Evolutionary conservation across 202 grass and related monocot species (phyloP).

Genomic region (Setaria italica): DNA sequence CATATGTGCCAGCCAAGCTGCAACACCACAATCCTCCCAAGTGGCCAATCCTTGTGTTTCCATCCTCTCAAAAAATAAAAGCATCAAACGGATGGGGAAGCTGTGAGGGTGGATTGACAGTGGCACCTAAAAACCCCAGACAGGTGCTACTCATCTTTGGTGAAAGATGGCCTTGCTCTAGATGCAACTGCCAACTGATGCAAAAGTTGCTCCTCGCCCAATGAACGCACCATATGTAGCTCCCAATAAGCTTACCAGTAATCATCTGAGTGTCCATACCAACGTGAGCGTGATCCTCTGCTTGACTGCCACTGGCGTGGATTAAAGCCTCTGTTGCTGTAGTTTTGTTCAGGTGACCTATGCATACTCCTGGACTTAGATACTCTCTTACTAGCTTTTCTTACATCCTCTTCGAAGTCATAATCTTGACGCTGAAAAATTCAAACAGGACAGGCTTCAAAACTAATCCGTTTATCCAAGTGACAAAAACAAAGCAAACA

Average conservation of each 20-base stretch:
- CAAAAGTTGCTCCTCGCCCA: not conserved
- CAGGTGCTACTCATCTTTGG: conserved; percentile 11
- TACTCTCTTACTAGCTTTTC: conserved; percentile 52
- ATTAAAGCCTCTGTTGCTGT: conserved; percentile 52
- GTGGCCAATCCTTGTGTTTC: conserved; percentile 8
- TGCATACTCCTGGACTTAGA: conserved; percentile 50
- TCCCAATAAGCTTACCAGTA: conserved; percentile 55
- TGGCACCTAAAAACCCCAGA: conserved; percentile 21
- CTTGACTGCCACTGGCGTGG: conserved; percentile 58
- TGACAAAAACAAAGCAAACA: conserved; percentile 28
- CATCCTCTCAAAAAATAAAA: conserved; percentile 37
- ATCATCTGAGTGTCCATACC: conserved; percentile 52
- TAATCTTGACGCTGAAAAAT: conserved; percentile 83
- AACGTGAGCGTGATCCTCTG: conserved; percentile 51
- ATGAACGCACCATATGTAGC: conserved; percentile 26
- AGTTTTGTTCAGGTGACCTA: conserved; percentile 53
- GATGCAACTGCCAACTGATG: conserved; percentile 30
- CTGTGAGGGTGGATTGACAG: not conserved
- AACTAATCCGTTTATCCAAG: conserved; percentile 11
- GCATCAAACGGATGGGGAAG: conserved; percentile 5
- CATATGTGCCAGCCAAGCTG: not conserved
- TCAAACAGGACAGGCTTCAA: conserved; percentile 40
- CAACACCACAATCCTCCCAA: not conserved
- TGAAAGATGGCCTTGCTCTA: conserved; percentile 36
- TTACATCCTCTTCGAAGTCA: conserved; percentile 74